A percentile compares a stretch with the other conserved stretches of the same genome.
Evolutionary conservation across 1,284 basidiomycete species (phyloP).

Genomic region (Melampsora larici-populina): DNA sequence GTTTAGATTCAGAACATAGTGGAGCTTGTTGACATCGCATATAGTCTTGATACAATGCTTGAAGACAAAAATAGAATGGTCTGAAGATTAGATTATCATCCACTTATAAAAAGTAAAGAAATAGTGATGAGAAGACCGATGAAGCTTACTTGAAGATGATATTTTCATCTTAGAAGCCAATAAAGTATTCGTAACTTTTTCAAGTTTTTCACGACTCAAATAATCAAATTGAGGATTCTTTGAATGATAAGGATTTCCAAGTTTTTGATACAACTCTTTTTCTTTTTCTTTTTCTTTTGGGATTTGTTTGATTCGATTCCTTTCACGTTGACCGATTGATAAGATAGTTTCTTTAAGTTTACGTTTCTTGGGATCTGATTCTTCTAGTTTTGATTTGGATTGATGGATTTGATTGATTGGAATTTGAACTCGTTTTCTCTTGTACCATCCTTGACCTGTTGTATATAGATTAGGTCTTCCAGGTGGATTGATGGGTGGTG

Average conservation of each 20-base stretch:
- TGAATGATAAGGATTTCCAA: neutral
- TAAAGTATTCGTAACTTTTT: conserved; percentile 34
- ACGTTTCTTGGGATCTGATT: conserved; percentile 42
- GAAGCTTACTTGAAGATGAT: conserved; percentile 27
- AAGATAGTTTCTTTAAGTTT: conserved; percentile 47
- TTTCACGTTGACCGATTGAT: conserved; percentile 47
- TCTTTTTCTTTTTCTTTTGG: conserved; percentile 41
- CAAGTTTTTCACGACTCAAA: conserved; percentile 14
- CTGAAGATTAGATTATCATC: no score
- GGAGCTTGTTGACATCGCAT: conserved; percentile 46
- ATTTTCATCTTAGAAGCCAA: conserved; percentile 39
- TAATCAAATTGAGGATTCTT: conserved; percentile 14
- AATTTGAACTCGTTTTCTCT: conserved; percentile 6
- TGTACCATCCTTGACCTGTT: conserved; percentile 48
- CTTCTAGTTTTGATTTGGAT: conserved; percentile 40
- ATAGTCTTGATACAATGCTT: conserved; percentile 39
- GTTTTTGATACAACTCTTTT: conserved; percentile 40
- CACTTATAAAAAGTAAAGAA: conserved; percentile 1
- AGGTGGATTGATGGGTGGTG: conserved; percentile 45
- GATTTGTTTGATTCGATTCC: conserved; percentile 48
- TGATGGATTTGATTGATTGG: neutral
- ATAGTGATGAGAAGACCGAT: neutral
- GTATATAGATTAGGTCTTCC: conserved; percentile 6
- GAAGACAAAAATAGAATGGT: neutral
- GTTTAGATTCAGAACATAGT: conserved; percentile 53